Conservation (phyloP, 2,329 filamentous ascomycete genomes). For the Fusarium stilboides region DNA sequence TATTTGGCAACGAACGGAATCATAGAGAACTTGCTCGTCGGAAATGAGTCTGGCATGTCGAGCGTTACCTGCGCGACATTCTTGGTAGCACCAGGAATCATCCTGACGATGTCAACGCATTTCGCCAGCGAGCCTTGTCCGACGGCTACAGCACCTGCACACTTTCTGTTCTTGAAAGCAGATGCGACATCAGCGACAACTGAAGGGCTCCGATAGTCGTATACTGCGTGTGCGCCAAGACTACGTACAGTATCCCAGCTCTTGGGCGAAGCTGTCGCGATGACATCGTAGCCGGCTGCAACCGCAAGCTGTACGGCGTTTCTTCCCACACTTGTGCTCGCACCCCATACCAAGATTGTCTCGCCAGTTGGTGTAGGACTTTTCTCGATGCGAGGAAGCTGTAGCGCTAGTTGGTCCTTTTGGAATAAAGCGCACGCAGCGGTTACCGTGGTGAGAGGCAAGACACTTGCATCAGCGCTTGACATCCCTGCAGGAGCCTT, state of each 20-base stretch:
- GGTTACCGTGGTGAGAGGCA: neutral
- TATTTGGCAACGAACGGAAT: conserved; percentile 17
- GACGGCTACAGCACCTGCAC: conserved; percentile 10
- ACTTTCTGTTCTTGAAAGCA: neutral
- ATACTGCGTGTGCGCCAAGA: neutral
- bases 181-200: neutral
- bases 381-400: neutral
- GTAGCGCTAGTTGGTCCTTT: neutral
- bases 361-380: fast-evolving
- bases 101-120: conserved; percentile 11
- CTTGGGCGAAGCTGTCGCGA: neutral
- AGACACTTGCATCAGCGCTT: conserved; percentile 1
- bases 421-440: conserved; percentile 6
- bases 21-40: conserved; percentile 5
- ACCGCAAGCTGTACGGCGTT: conserved; percentile 11
- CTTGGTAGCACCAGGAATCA: neutral
- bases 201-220: neutral
- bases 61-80: conserved; percentile 2
- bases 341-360: conserved; percentile 11
- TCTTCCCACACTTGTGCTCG: conserved; percentile 4
- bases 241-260: fast-evolving
- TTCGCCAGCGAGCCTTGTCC: conserved; percentile 6
- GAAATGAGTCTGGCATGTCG: conserved; percentile 2
- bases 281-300: conserved; percentile 5
- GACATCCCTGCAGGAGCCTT: neutral